Base-by-base conservation (phyloP, 2,329 filamentous ascomycete species). In the Alternaria triticina region DNA sequence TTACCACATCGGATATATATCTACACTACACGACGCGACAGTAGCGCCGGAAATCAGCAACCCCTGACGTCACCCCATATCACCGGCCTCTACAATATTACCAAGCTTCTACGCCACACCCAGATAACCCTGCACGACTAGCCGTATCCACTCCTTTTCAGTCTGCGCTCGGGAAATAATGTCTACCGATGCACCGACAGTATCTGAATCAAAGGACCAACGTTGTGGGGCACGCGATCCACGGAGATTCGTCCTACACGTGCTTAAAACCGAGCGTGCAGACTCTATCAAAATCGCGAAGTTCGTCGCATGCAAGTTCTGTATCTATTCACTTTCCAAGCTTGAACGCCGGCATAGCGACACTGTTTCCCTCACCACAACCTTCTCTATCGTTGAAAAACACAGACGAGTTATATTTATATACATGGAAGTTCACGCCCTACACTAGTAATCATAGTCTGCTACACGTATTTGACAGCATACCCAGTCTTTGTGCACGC, bases 231-330 rank as follows among this genome's bases (percentile, higher is more conserved):
- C 33, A 54, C 36, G 51, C 46, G 40, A 25, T 40, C 40, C 43
- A 43, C 33, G 36, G 23, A 43, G 22, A 44, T 50, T 15, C 30
- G 17, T 27, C 20, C 47, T 20, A 59, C 22, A 36, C 20, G 11
- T 62, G 58, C 50, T 62, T 60, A 57, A 66, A 50, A 36, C 56
- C 63, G 54, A 49, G 22, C n/a, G 12, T 13, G 27, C 40, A 55
- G 5, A 17, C 6, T 61, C 51, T 11, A 30, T 45, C 23, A 10
- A 9, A 47, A 17, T 23, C 6, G 40, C 50, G 57, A 59, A 23
- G 40, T 46, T 59, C 40, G 40, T 20, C 25, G 13, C 22, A 33
- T 15, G 23, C 12, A n/a, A 10, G 27, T 54, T 25, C 4, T 46
- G 3, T 22, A 15, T 45, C 23, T 27, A 10, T 25, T 15, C 44